These are phyloP conservation scores for Aspergillus niger DNA, from an alignment of 2,329 filamentous ascomycete species.

Conservation along the genomic window DNA sequence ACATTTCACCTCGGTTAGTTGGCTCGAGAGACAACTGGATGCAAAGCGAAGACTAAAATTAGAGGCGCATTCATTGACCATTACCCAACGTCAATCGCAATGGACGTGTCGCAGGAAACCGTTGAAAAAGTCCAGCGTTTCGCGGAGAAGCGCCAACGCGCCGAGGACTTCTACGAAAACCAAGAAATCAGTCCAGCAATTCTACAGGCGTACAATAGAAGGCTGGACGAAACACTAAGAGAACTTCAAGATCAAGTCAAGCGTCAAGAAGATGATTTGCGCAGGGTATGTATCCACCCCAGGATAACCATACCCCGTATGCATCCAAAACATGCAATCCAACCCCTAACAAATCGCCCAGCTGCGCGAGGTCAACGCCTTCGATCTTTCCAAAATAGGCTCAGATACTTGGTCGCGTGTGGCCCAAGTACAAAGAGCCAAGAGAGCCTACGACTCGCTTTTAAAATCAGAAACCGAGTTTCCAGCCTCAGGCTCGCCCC, in stretches of 20 bases:
- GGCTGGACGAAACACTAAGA: slow-evolving; percentile 66
- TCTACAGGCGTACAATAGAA: slow-evolving; percentile 37
- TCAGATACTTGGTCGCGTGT: slow-evolving; percentile 37
- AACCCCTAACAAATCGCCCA: slow-evolving; percentile 25
- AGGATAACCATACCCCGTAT: background rate
- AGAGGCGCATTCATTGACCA: background rate
- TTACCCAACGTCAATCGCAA: slow-evolving; percentile 11
- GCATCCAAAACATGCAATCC: background rate
- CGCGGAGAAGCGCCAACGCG: slow-evolving; percentile 35
- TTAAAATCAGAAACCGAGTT: slow-evolving; percentile 65
- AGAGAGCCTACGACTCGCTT: slow-evolving; percentile 66
- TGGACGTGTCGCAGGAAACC: slow-evolving; percentile 36
- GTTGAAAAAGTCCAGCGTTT: slow-evolving; percentile 39
- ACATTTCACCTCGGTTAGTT: background rate
- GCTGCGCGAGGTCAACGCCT: slow-evolving; percentile 36
- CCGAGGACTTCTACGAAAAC: slow-evolving; percentile 35
- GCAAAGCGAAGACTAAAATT: background rate
- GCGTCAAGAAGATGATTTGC: slow-evolving; percentile 51
- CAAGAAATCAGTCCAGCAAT: slow-evolving; percentile 31
- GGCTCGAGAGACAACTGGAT: background rate
- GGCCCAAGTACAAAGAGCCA: slow-evolving; percentile 57
- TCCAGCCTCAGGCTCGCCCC: slow-evolving; percentile 65
- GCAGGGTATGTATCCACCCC: slow-evolving; percentile 41
- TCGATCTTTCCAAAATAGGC: slow-evolving; percentile 34
- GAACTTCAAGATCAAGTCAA: slow-evolving; percentile 62